Base-by-base conservation (phyloP, 306 rosid species). In the Cucurbita argyrosperma region DNA sequence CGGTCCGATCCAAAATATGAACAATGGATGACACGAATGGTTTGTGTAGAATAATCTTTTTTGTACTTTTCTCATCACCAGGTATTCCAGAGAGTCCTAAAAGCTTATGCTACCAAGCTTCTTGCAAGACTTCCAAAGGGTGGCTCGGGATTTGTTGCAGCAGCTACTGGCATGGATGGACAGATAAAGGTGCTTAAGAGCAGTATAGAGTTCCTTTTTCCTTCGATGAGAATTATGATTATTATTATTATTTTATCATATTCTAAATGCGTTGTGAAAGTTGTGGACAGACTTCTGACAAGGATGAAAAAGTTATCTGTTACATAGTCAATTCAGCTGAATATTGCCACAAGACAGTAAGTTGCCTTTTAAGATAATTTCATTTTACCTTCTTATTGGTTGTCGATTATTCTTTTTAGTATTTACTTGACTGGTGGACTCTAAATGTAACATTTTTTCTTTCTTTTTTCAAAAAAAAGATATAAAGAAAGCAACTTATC, bases 141-240 rank as follows among this genome's bases (percentile, higher is more conserved):
- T 72, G 99, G 99, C 58, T 85, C 88, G 6, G 99, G 99, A 78
- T 85, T 94, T 80, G 99, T 94, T 90, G 99, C 99, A 15, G 97
- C 99, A 43, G 97, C 99, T 18, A 94, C 99, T 58, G 99, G 99
- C 79, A 89, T 91, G 99, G 99, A 94, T 76, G 99, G 99, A 46
- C 99, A 94, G 78, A 94, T 94, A 84, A 94, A 91, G 99, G 99
- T 94, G 87, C 69, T 39, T 74, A 15, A 59, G 81, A 77, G 21
- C 43, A 68, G 46, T 73, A 55, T 66, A 3, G 66, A 53, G 49
- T 72, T 79, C 75, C 40, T 26, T 77, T 76, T n/a, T 77, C 54
- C 49, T 74, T 58, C 7, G 23, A 78, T 60, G 12, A 77, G 76
- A 75, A 40, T 77, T 70, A 38, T n/a, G n/a, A n/a, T 61, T 61